Evolutionary conservation across 2,329 filamentous ascomycete genomes (phyloP), one percentile per base, ranked within the genome.

Genomic region (Aureobasidium vineae): DNA sequence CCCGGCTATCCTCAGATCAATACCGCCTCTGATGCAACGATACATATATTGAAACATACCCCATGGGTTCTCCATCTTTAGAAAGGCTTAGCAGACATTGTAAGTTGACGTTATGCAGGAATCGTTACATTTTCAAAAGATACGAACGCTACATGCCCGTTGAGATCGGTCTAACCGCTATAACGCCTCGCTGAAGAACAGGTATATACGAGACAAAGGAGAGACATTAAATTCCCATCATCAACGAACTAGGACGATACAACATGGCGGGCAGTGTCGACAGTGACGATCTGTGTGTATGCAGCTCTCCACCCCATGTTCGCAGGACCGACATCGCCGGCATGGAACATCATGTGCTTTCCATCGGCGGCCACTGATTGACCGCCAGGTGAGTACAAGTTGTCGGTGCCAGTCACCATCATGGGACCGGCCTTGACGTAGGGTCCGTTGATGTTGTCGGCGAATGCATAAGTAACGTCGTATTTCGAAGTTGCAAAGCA

Each of bases 401-500:
- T 73, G 4, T 63, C 45, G 16, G 63, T 49, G 4, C 23, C 49
- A 13, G 64, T 68, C 8, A 68, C 70, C 31, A 67, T 65, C 31
- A 72, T 59, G 38, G 70, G 67, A 2, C 54, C 66, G 26, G 63
- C 23, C 60, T 70, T 71, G 41, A 60, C 63, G 33, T 69, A 73
- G 3, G 67, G 65, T 1, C 70, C 70, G 2, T 38, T 66, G 11
- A 70, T 41, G 21, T 60, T 66, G 26, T 56, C 45, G 21, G 66
- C 64, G 6, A 68, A 70, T 3, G 69, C 70, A 33, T 70, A 70
- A n/a, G 70, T 69, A 15, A 75, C 71, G 56, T 74, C 72, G 67
- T 76, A 76, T 10, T 70, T 68, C 10, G 69, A 50, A 1, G 70
- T 70, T n/a, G 64, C 68, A 66, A 72, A 76, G 69, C 74, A 76